Base-by-base conservation (phyloP, 192 early-diverging fungal species). In the Backusella luteola region DNA sequence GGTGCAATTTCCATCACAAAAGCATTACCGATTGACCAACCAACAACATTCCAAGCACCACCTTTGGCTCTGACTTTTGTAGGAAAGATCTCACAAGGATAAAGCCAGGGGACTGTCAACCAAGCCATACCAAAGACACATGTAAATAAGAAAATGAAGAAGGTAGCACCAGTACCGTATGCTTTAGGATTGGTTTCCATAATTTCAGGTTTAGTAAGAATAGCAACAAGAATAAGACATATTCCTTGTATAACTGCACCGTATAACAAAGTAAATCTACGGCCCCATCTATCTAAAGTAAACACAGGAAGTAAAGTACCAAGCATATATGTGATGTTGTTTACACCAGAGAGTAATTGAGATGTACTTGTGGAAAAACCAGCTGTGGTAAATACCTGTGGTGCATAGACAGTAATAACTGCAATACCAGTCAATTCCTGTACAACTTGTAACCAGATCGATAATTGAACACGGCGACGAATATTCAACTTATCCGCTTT, bases 101-200 rank as follows among this genome's bases (percentile, higher is more conserved):
- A 93, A 4, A 88, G 81, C 91, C 91, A 92, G 52, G 88, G 89
- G 26, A 93, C 85, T 44, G 91, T 89, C 3, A 91, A 86, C 91
- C 91, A 92, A 41, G 90, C 85, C 73, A 86, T 81, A 29, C 86
- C 83, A 73, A 91, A 91, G 76, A 66, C 67, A 34, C 88, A 69
- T 14, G 84, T 76, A 71, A 85, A 91, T 17, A 83, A 5, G 35
- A 80, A 80, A 36, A 68, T 76, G n/a, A 80, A 80, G 3, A 80
- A 69, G 0, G 79, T 80, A 21, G 74, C 79, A 29, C 73, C 79
- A 73, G 49, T 69, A 73, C 74, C 79, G 53, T 56, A 80, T 14
- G 44, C 79, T 53, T 15, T 52, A 26, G 74, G 70, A 71, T 80
- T 80, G 12, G 39, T 29, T 6, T 3, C 71, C 70, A 80, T 35